phyloP scores from a whole-genome alignment of 208 protist genomes.

The Acanthamoeba healyi region DNA sequence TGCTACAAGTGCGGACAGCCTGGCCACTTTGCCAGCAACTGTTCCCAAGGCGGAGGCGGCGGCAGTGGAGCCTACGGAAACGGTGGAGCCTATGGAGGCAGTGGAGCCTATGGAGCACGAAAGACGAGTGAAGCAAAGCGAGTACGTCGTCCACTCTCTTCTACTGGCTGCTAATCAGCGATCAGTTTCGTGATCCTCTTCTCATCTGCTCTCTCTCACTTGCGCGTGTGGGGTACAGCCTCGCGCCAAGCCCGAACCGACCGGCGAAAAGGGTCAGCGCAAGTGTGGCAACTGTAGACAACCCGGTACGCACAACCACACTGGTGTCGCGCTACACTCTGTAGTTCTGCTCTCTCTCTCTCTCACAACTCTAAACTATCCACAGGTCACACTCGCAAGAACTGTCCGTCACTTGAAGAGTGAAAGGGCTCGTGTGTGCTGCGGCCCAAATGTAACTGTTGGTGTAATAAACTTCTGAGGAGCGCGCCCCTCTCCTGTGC shows the following conservation, averaged over 20 bases:
- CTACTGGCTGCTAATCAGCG: neutral
- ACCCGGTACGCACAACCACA: neutral
- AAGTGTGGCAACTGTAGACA: neutral
- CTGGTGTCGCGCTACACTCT: no score
- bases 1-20: neutral
- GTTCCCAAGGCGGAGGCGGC: neutral
- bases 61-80: no score
- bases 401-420: neutral
- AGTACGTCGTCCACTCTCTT: neutral
- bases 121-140: neutral
- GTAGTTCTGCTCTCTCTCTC: neutral
- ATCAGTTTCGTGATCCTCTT: neutral
- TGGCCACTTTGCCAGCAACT: constrained; percentile 28
- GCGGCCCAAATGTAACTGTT: neutral
- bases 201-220: neutral
- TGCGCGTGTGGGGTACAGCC: neutral
- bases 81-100: no score
- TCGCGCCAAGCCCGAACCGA: neutral
- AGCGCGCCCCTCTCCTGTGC: no score
- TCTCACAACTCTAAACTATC: neutral
- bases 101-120: no score
- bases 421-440: no score
- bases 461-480: no score
- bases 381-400: constrained; percentile 12
- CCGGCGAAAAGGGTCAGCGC: neutral